These are phyloP conservation scores for Gloeophyllum trabeum DNA, from an alignment of 768 basidiomycete species.

Conservation along the genomic window DNA sequence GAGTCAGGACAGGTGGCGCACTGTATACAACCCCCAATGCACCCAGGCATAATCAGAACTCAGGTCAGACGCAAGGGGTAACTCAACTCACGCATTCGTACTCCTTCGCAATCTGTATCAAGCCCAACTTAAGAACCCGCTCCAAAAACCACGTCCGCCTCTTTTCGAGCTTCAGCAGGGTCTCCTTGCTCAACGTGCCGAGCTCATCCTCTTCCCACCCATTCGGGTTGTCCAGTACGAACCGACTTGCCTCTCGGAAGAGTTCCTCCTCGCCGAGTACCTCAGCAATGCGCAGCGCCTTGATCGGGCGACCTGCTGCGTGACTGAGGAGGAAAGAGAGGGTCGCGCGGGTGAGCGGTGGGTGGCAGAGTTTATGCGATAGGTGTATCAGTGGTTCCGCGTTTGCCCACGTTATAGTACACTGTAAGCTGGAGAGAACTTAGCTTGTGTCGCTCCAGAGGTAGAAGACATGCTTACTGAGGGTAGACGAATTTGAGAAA, in stretches of 20 bases:
- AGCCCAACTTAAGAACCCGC: conserved; percentile 82
- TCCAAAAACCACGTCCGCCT: conserved; percentile 95
- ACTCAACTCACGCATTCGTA: conserved; percentile 72
- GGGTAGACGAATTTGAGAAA: conserved; percentile 92
- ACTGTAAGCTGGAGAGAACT: conserved; percentile 49
- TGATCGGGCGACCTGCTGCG: conserved; percentile 86
- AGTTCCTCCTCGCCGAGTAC: conserved; percentile 84
- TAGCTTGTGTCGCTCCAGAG: conserved; percentile 3
- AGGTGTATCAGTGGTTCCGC: conserved; percentile 88
- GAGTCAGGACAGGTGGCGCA: conserved; percentile 81
- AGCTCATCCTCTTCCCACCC: conserved; percentile 76
- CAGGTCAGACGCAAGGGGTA: background rate
- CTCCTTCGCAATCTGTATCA: conserved; percentile 83
- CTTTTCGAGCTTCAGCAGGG: conserved; percentile 83
- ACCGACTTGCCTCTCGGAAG: conserved; percentile 84
- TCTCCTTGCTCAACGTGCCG: conserved; percentile 71
- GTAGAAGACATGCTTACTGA: conserved; percentile 41
- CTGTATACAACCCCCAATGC: conserved; percentile 28
- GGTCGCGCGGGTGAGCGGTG: conserved; percentile 72
- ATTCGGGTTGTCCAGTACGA: conserved; percentile 87
- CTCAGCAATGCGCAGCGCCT: conserved; percentile 88
- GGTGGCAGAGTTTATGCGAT: conserved; percentile 79
- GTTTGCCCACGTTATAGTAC: conserved; percentile 93
- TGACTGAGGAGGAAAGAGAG: conserved; percentile 83
- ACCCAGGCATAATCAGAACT: background rate